Percentiles rank a stretch among this genome's conserved stretches.
Evolutionary conservation across 2,329 filamentous ascomycete genomes (phyloP).

Genomic region (Cladosporium velox): DNA sequence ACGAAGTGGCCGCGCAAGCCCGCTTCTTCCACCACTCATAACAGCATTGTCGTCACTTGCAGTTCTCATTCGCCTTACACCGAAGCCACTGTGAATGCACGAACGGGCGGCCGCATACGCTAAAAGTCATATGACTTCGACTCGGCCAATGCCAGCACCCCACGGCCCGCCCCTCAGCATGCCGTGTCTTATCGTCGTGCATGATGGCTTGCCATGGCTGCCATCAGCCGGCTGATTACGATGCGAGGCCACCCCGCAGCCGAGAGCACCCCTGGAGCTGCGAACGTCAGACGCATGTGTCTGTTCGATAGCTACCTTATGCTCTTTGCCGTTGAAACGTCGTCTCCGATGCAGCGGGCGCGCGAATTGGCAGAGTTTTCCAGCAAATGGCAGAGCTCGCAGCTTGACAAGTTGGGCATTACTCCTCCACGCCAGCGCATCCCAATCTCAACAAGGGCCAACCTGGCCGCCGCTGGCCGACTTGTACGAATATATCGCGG

Average conservation of each 20-base stretch:
- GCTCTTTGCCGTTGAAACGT: slow-evolving; percentile 7
- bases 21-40: slow-evolving; percentile 11
- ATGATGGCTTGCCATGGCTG: slow-evolving; percentile 18
- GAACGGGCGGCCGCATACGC: slow-evolving; percentile 24
- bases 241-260: slow-evolving; percentile 11
- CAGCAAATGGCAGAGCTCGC: slow-evolving; percentile 7
- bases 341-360: slow-evolving; percentile 2
- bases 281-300: slow-evolving; percentile 8
- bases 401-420: slow-evolving; percentile 18
- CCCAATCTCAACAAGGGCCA: neutral
- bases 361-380: neutral
- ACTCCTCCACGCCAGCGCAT: slow-evolving; percentile 9
- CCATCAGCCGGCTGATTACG: slow-evolving; percentile 16
- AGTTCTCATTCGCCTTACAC: slow-evolving; percentile 22
- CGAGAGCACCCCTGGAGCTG: slow-evolving; percentile 12
- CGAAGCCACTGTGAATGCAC: slow-evolving; percentile 23
- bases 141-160: slow-evolving; percentile 33
- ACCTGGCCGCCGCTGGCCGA: slow-evolving; percentile 8
- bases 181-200: slow-evolving; percentile 23
- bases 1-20: slow-evolving; percentile 4
- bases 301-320: slow-evolving; percentile 1
- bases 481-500: neutral
- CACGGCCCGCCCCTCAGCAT: slow-evolving; percentile 23
- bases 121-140: slow-evolving; percentile 28
- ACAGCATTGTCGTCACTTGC: neutral